These are phyloP conservation scores for Epicoccum nigrum DNA, from an alignment of 2,329 filamentous ascomycete species.

Conservation along the genomic window DNA sequence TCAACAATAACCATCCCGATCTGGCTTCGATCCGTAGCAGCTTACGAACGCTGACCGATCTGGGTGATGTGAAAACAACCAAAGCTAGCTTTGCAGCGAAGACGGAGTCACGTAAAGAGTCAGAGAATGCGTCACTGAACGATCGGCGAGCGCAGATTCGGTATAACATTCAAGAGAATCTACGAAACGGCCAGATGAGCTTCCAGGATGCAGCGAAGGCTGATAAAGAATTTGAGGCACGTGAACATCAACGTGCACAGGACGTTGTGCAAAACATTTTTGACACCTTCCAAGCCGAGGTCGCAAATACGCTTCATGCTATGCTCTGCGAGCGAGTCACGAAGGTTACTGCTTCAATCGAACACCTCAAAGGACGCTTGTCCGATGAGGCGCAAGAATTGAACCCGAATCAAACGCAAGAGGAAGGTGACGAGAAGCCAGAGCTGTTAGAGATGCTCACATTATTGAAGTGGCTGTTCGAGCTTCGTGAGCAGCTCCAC, in stretches of 20 bases:
- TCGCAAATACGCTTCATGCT: conserved; percentile 83
- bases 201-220: conserved; percentile 84
- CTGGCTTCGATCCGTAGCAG: conserved; percentile 76
- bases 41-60: conserved; percentile 74
- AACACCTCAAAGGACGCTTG: conserved; percentile 73
- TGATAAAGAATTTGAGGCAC: conserved; percentile 73
- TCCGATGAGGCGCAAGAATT: conserved; percentile 72
- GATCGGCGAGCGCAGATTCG: conserved; percentile 71
- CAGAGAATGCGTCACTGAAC: conserved; percentile 60
- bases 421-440: conserved; percentile 93
- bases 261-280: conserved; percentile 80
- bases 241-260: conserved; percentile 73
- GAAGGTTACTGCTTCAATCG: conserved; percentile 77
- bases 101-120: conserved; percentile 61
- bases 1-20: conserved; percentile 94
- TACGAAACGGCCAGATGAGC: conserved; percentile 76
- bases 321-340: conserved; percentile 77
- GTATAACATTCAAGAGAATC: conserved; percentile 76
- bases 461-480: conserved; percentile 95
- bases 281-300: conserved; percentile 79
- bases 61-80: conserved; percentile 72
- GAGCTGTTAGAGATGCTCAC: conserved; percentile 94
- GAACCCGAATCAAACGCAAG: conserved; percentile 83
- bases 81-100: conserved; percentile 62
- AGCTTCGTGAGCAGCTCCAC: conserved; percentile 86